Percentiles rank a stretch among this genome's conserved stretches.
Evolutionary conservation across 225 moss, liverwort and hornwort genomes (phyloP).

Genomic region (Bryum argenteum): DNA sequence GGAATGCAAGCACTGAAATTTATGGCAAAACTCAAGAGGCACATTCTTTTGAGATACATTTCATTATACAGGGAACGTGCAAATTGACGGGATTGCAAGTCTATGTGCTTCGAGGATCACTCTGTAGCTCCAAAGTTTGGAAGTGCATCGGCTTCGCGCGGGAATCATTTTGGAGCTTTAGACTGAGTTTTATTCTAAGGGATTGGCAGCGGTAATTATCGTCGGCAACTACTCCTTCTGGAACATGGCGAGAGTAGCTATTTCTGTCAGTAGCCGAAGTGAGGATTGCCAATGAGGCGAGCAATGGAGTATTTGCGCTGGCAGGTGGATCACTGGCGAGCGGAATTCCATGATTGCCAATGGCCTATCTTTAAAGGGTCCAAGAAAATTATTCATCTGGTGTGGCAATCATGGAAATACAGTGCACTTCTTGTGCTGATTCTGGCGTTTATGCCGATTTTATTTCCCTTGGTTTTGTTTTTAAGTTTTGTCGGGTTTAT

Average conservation of each 20-base stretch:
- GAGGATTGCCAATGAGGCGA: slow-evolving; percentile 29
- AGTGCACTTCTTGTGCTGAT: slow-evolving; percentile 34
- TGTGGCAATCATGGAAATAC: slow-evolving; percentile 39
- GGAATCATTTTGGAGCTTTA: not conserved
- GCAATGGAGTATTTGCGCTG: slow-evolving; percentile 32
- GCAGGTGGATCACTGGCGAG: slow-evolving; percentile 25
- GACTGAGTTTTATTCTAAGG: not conserved
- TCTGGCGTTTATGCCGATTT: slow-evolving; percentile 33
- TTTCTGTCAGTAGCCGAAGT: not conserved
- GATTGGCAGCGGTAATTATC: slow-evolving; percentile 1
- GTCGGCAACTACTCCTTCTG: not conserved
- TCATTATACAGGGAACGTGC: not conserved
- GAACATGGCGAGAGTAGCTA: slow-evolving; percentile 15
- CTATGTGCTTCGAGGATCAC: not conserved
- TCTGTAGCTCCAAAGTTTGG: not conserved
- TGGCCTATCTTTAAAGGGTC: slow-evolving; percentile 13
- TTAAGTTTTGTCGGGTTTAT: slow-evolving; percentile 33
- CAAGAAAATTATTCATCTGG: slow-evolving; percentile 18
- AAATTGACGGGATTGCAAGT: not conserved
- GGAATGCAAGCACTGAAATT: not conserved
- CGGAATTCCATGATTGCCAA: slow-evolving; percentile 6
- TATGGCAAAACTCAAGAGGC: not conserved
- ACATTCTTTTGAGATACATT: not conserved
- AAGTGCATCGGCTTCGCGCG: not conserved
- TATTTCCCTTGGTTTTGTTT: slow-evolving; percentile 38